Evolutionary conservation across 148 eudicot genomes (phyloP), one percentile per base, ranked within the genome.

Genomic region (Rheum nobile): DNA sequence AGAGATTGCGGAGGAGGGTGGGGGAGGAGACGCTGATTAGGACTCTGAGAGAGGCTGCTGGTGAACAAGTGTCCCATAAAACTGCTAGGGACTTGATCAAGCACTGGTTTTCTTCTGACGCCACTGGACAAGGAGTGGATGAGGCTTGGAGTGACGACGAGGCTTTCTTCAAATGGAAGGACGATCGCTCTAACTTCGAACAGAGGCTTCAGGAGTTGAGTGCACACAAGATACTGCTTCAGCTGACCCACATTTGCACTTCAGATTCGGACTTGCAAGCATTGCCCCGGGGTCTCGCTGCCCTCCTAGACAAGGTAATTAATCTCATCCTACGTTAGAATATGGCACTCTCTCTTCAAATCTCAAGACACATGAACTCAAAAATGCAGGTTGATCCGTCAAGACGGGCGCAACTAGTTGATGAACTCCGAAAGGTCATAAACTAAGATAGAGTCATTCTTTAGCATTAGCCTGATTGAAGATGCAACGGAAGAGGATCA

Each of bases 221-320:
- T 6, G 83, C 78, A 24, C 83, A 90, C 72, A 95, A 90, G 80
- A 86, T 91, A 59, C 31, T 83, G 81, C 76, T 74, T 77, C 97
- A 87, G 77, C 68, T 95, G 74, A 84, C 88, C 43, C 75, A 77
- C 57, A 83, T 94, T 34, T 83, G 89, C 21, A 78, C 80, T 77
- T 92, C 99, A 6, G 74, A 84, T 9, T 79, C 72, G 46, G 96
- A 92, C 79, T 79, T 95, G 76, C 81, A 28, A 79, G 97, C 90
- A 71, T 82, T 95, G 44, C 99, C 97, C 41, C 86, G 80, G 61
- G 89, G 92, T 72, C 92, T 95, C 67, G 89, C 89, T 73, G 88
- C 88, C 67, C 88, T 95, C 77, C 82, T 91, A 61, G 77, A 77
- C 75, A 88, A 91, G 97, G 99, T 90, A 83, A 52, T 5, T 44